Evolutionary conservation across 2,329 filamentous ascomycete species (phyloP), one percentile per base, ranked within the genome.

Genomic region (Pestalotiopsis sp.): DNA sequence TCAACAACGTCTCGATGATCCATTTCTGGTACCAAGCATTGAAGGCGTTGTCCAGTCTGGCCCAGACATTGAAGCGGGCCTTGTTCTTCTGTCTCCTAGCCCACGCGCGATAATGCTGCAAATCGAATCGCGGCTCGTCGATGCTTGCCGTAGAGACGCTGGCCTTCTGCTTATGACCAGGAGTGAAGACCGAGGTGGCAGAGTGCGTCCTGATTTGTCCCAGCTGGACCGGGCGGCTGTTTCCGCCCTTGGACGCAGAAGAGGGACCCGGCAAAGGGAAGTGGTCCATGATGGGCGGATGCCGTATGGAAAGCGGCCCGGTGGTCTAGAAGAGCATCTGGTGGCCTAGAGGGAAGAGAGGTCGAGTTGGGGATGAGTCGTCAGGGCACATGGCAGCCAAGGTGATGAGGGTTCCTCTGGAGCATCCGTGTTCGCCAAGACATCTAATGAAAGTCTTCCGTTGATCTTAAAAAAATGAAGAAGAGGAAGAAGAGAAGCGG

Each of bases 1-100:
- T 38, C 20, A 67, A 36, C 17, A 67, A 39, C 11, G n/a, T 27
- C 59, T 67, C 38, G 38, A 67, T 56, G 17, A 67, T 63, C 66
- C 66, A 67, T 63, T 62, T 63, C 39, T 67, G 57, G 36, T 63
- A 67, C 57, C 57, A 67, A n/a, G 36, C 58, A 25, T 67, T 25
- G 58, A 62, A 67, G 38, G 14, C 23, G 7, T 61, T 63, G 11
- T 59, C 66, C 2, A 59, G 57, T 27, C 57, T 59, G 52, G 49
- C 52, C 52, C 65, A 67, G 12, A 25, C 23, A 17, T 58, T 66
- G 36, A 36, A 45, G 13, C 49, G 41, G 31, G 65, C 65, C n/a
- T 31, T 67, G 6, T 67, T 67, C 65, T 25, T 67, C 52, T 67
- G 65, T 31, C 52, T 56, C 56, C 65, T 23, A 5, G 56, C 56